Percentiles rank a stretch among this genome's conserved stretches.
Conservation (phyloP, 306 rosid species). For the Glycine tomentella region DNA sequence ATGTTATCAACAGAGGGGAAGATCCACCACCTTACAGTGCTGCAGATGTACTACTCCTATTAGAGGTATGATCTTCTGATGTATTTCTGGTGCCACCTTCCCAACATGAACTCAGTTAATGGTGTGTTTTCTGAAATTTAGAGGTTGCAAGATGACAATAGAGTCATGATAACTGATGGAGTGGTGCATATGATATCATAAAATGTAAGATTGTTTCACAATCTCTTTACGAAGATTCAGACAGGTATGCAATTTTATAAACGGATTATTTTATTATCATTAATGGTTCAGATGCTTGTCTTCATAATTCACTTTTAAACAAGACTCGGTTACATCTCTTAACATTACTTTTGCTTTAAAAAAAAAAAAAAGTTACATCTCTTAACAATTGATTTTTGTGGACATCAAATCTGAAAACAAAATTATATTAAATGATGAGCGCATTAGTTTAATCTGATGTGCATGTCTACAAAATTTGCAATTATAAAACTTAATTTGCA, state of each 20-base stretch:
- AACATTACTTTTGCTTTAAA: too few species aligned
- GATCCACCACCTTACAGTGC: conserved; percentile 54
- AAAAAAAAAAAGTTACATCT: neutral
- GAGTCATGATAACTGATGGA: conserved; percentile 81
- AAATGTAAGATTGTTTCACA: conserved; percentile 32
- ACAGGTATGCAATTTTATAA: conserved; percentile 39
- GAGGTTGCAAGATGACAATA: conserved; percentile 87
- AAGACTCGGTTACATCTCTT: too few species aligned
- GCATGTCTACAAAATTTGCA: conserved; percentile 18
- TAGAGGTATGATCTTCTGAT: conserved; percentile 66
- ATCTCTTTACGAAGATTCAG: conserved; percentile 32
- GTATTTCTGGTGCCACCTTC: conserved; percentile 12
- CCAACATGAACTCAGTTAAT: conserved; percentile 15
- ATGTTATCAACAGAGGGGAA: conserved; percentile 63
- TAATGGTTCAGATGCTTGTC: neutral
- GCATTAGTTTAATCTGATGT: neutral
- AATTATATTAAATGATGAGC: neutral
- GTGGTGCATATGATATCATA: conserved; percentile 81
- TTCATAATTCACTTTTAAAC: conserved; percentile 17
- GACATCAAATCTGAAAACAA: conserved; percentile 11
- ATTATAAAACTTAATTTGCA: neutral
- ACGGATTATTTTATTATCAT: neutral
- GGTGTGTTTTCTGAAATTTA: conserved; percentile 48
- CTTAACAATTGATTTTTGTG: neutral
- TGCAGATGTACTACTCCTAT: conserved; percentile 65